Conservation (phyloP, 495 filamentous ascomycete genomes). For the Annulohypoxylon stygium region DNA sequence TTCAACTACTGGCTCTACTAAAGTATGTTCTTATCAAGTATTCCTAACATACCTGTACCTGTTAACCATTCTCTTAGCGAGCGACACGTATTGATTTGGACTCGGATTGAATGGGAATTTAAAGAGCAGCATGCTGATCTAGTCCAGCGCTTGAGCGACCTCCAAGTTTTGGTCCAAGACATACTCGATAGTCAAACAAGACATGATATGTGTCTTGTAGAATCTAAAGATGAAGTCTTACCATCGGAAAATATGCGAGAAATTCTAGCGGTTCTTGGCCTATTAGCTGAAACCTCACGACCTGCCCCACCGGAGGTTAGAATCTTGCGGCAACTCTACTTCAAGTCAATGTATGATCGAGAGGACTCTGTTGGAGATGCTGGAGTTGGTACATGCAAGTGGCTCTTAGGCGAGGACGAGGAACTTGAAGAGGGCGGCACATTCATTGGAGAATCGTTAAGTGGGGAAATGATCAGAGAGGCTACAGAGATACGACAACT, state of each 20-base stretch:
- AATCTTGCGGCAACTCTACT: constrained; percentile 11
- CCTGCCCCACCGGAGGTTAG: neutral
- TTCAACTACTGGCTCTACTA: neutral
- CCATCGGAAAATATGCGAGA: neutral
- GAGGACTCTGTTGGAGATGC: neutral
- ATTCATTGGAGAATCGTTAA: neutral
- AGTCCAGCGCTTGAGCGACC: neutral
- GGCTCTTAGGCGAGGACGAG: neutral
- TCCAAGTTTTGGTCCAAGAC: neutral
- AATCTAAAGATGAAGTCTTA: neutral
- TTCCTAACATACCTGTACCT: neutral
- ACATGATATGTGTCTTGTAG: neutral
- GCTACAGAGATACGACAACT: neutral
- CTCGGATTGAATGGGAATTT: neutral
- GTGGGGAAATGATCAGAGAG: neutral
- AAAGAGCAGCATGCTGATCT: constrained; percentile 1
- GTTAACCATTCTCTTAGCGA: neutral
- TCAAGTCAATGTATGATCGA: constrained; percentile 10
- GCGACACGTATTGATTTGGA: neutral
- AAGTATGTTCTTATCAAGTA: neutral
- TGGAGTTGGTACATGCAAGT: neutral
- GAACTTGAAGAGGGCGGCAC: neutral
- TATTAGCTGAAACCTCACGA: neutral
- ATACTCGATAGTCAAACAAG: neutral
- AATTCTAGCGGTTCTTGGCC: neutral